phyloP scores from a whole-genome alignment of 2,329 filamentous ascomycete genomes.

The Penicillium brasilianum region DNA sequence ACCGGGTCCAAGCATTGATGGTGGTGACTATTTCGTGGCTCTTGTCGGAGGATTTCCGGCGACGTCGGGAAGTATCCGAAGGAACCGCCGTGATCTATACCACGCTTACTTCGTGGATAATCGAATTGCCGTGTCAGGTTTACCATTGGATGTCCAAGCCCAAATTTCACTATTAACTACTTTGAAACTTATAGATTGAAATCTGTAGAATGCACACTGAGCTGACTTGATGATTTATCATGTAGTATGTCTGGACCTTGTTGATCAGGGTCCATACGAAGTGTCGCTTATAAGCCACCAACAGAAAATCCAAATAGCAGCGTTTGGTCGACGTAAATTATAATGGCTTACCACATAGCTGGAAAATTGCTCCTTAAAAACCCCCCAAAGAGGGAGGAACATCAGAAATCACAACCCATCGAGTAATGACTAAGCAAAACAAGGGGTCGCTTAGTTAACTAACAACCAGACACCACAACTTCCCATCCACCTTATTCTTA shows the following conservation, averaged over 20 bases:
- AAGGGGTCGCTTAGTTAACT: too few species aligned
- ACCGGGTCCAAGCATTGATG: background rate
- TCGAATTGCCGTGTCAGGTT: background rate
- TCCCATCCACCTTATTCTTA: too few species aligned
- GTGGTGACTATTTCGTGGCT: background rate
- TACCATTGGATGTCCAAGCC: background rate
- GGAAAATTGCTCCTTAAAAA: background rate
- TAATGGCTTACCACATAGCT: background rate
- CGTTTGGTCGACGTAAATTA: background rate
- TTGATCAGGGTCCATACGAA: background rate
- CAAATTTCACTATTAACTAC: too few species aligned
- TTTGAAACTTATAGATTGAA: too few species aligned
- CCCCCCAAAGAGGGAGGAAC: too few species aligned
- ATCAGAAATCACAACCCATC: too few species aligned
- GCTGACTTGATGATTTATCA: too few species aligned
- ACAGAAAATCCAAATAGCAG: background rate
- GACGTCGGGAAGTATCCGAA: background rate
- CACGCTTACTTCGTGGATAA: background rate
- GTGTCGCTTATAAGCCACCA: background rate
- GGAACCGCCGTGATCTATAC: background rate
- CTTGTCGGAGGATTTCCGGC: background rate
- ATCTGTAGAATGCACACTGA: too few species aligned
- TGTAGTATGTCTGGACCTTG: too few species aligned
- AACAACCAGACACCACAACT: too few species aligned
- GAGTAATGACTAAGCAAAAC: too few species aligned